Evolutionary conservation across 2,329 filamentous ascomycete species (phyloP), one percentile per base, ranked within the genome.

Genomic region (Botryotinia calthae): DNA sequence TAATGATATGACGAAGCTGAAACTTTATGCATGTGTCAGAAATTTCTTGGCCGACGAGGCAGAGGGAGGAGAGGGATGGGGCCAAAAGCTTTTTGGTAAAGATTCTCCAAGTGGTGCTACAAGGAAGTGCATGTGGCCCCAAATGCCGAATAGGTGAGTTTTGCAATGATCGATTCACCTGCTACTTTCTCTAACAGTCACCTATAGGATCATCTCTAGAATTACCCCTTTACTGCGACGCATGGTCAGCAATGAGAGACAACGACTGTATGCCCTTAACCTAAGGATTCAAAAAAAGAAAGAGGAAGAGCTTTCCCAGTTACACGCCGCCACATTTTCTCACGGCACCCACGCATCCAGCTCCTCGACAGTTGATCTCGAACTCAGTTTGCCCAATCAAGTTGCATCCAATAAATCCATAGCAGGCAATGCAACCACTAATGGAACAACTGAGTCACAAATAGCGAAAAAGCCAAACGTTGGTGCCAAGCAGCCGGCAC

Each of bases 191-290:
- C 72, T 78, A 72, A 78, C 54, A 61, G 59, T 44, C 20, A 25
- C 40, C 10, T 31, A 34, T 61, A 81, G 79, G 71, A 74, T 81
- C 25, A 78, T 79, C 5, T 68, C 75, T 12, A 68, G 76, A 10
- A 73, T 81, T 31, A 79, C 76, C 37, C 80, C 79, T 48, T 72
- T 81, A 14, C 70, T 81, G 62, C 78, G 79, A 22, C 79, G 80
- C 14, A 78, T 80, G 76, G 79, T 81, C 14, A 81, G 78, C n/a
- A 81, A 81, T 66, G 80, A 81, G 72, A 76, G 78, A 56, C 79
- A 81, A 75, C 75, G 79, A 44, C 70, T 74, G 37, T 81, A 81
- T 73, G 79, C 78, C 25, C 62, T 75, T 25, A 75, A 78, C 40
- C 74, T 73, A 34, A 73, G 79, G 46, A 69, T 72, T 61, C 70